Evolutionary conservation across 2,329 filamentous ascomycete genomes (phyloP), one percentile per base, ranked within the genome.

Genomic region (Talaromyces sp.): DNA sequence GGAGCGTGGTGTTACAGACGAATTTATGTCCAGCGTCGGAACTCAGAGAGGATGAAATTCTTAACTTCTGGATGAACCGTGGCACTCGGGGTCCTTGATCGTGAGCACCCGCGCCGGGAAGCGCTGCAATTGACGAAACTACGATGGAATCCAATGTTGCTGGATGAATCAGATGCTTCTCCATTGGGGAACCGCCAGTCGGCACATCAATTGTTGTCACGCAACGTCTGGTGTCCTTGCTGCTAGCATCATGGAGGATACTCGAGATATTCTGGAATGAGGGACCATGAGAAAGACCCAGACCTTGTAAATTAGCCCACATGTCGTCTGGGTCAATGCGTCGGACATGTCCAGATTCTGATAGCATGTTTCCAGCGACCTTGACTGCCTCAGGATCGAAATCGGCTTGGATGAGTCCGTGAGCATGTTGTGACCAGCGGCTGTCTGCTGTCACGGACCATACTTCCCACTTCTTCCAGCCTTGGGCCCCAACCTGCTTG

Each of bases 391-490:
- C 10, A 14, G n/a, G 10, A 11, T 17, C 7, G 11, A 47, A 43
- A 6, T 54, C 49, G 17, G 50, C 50, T 10, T 16, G 11, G 14
- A 60, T 51, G 8, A 53, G 27, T 1, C 58, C 58, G 19, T 49
- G 29, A 42, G 45, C 51, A 39, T 60, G 43, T 19, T 36, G 52
- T 17, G 33, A 56, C 56, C 50, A 60, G 29, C 27, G 17, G 42
- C 41, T 54, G 22, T 56, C 52, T 17, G 58, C 47, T 11, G 41
- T 51, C 13, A 42, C 52, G 3, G 58, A 57, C 4, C 17, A 54
- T 6, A 61, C 29, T 24, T 55, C 43, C 24, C 58, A 61, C 16
- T 52, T 11, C n/a, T 54, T 33, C 54, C 51, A 61, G 16, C 55
- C 57, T 3, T 36, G 49, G 2, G 30, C 19, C 14, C 49, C 49